Evolutionary conservation across 345 rosid genomes (phyloP), one percentile per base, ranked within the genome.

Genomic region (Salix dunnii): DNA sequence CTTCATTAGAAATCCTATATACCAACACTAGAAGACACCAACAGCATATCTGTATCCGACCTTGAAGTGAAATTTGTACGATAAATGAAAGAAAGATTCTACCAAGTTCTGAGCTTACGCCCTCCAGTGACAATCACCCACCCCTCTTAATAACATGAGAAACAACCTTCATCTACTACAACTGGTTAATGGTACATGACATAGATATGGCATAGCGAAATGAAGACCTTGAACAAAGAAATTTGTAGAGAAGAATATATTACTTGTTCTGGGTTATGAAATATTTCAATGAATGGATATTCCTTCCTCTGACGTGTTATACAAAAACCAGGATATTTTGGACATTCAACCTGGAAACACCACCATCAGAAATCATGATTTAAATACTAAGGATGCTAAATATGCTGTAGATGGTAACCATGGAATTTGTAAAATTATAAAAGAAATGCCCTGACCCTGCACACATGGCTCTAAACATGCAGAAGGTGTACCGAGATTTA

Each of bases 311-410:
- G 97, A n/a, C 95, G 84, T 46, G 97, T 83, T 75, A 93, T 79
- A 79, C 99, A 96, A 80, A 96, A 96, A 40, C 98, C 99, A 1
- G 98, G 99, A 83, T 90, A 96, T 81, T 93, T 96, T 73, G 99
- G 98, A 82, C 99, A 96, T 79, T 96, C 99, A 81, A 93, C 99
- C 99, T 96, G 84, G 68, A 79, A 84, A 61, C 38, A 73, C 36
- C 31, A 85, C 65, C 53, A 78, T 55, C 74, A 73, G 78, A 77
- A 43, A 67, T 68, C 38, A 76, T 33, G 31, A 78, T 48, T 63
- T 11, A 40, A 58, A 33, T 20, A 70, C 51, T 7, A 60, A 49
- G 27, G 43, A 76, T 69, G 74, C 71, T 27, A 30, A 67, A 33
- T 28, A n/a, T 10, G 27, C 27, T 55, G 61, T 21, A 55, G 61